Percentiles rank a stretch among this genome's conserved stretches.
Conservation (phyloP, 352 stramenopile species). For the Halophytophthora batemanensis region DNA sequence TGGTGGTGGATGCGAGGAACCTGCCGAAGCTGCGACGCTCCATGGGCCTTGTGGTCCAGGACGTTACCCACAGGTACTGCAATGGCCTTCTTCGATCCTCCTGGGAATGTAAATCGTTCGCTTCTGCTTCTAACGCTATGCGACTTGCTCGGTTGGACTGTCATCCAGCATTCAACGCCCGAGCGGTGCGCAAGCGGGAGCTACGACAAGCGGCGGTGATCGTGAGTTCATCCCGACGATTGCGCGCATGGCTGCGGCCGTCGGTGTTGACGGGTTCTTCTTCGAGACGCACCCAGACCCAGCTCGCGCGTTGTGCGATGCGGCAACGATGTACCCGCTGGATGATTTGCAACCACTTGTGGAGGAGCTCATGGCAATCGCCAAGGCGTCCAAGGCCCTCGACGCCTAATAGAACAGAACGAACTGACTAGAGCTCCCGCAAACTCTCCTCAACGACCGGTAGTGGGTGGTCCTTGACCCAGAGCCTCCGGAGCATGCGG, state of each 20-base stretch:
- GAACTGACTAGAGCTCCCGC: constrained; percentile 38
- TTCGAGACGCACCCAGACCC: constrained; percentile 86
- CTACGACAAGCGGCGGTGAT: constrained; percentile 61
- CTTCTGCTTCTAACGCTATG: background rate
- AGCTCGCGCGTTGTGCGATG: constrained; percentile 56
- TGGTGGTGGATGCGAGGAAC: constrained; percentile 84
- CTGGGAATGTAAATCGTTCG: too few species aligned
- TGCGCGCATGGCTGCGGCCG: constrained; percentile 74
- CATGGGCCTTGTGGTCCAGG: constrained; percentile 75
- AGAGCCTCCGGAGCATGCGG: constrained; percentile 69
- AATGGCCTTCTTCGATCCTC: background rate
- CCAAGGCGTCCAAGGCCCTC: constrained; percentile 44
- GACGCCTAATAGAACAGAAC: constrained; percentile 6
- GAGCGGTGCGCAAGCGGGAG: constrained; percentile 33
- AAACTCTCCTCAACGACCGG: constrained; percentile 77
- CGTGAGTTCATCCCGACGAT: constrained; percentile 86
- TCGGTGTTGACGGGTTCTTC: constrained; percentile 88
- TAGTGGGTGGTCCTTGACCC: constrained; percentile 60
- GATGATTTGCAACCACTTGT: constrained; percentile 63
- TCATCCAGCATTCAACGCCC: constrained; percentile 63
- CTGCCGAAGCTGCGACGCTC: constrained; percentile 63
- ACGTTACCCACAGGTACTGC: constrained; percentile 73
- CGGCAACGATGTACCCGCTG: constrained; percentile 71
- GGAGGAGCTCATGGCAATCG: constrained; percentile 73
- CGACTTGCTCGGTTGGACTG: background rate